These are phyloP conservation scores for Glarea lozoyensis DNA, from an alignment of 495 filamentous ascomycete genomes.

Conservation along the genomic window DNA sequence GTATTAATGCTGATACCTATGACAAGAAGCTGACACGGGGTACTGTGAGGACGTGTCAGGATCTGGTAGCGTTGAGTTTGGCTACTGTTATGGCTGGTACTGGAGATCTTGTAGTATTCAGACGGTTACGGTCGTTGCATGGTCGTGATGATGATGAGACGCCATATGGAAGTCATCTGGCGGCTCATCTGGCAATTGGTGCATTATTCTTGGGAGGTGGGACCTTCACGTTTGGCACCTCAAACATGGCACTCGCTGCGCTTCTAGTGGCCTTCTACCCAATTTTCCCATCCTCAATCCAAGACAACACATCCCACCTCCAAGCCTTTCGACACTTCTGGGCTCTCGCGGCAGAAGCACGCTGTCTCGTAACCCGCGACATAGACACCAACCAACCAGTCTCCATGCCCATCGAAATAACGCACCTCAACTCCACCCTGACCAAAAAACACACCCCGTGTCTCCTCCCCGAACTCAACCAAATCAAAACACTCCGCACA, in stretches of 20 bases:
- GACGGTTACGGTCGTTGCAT: conserved; percentile 80
- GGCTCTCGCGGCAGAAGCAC: conserved; percentile 85
- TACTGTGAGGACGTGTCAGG: conserved; percentile 83
- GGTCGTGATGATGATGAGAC: conserved; percentile 78
- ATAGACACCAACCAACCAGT: conserved; percentile 73
- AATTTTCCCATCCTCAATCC: conserved; percentile 75
- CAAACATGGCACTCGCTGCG: conserved; percentile 74
- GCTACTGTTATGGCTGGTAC: conserved; percentile 92
- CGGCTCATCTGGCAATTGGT: conserved; percentile 84
- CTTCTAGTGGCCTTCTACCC: conserved; percentile 92
- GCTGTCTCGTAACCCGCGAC: conserved; percentile 80
- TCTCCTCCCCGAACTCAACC: conserved; percentile 70
- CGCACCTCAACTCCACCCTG: conserved; percentile 37
- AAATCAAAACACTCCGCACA: conserved; percentile 59
- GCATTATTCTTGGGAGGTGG: conserved; percentile 87
- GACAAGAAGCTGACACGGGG: conserved; percentile 73
- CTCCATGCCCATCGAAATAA: conserved; percentile 57
- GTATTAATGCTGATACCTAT: conserved; percentile 57
- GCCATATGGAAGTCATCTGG: conserved; percentile 88
- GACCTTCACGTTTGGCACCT: conserved; percentile 84
- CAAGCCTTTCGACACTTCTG: conserved; percentile 98
- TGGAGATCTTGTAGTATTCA: conserved; percentile 80
- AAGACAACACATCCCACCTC: conserved; percentile 88
- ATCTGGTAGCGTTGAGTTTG: conserved; percentile 70
- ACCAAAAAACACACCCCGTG: conserved; percentile 53